Evolutionary conservation across 306 rosid genomes (phyloP).

Genomic region (Sindora glabra): DNA sequence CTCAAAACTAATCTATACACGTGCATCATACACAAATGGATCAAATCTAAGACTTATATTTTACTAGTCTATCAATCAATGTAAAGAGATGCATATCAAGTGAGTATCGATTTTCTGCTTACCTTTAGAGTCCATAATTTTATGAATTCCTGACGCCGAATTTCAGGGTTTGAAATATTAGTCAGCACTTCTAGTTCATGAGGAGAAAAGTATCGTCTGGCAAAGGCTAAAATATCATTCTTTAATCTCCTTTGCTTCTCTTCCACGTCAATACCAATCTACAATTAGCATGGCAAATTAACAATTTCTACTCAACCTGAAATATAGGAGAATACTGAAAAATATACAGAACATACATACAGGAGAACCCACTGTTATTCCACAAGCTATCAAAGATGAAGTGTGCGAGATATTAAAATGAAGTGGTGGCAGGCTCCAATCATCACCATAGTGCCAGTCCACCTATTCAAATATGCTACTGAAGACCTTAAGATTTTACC

Average conservation of each 20-base stretch:
- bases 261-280: constrained; percentile 94
- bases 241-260: constrained; percentile 67
- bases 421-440: constrained; percentile 57
- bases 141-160: constrained; percentile 61
- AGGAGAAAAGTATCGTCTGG: constrained; percentile 67
- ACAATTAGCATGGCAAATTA: constrained; percentile 12
- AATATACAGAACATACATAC: constrained; percentile 41
- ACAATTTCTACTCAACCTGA: too few species aligned
- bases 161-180: constrained; percentile 65
- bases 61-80: background rate
- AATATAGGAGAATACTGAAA: too few species aligned
- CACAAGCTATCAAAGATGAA: constrained; percentile 83
- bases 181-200: constrained; percentile 56
- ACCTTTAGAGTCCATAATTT: constrained; percentile 69
- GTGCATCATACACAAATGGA: background rate
- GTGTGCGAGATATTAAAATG: constrained; percentile 92
- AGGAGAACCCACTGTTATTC: constrained; percentile 57
- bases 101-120: background rate
- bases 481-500: constrained; percentile 7
- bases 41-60: background rate
- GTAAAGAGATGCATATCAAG: background rate
- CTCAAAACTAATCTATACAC: background rate
- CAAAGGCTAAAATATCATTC: constrained; percentile 64
- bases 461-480: constrained; percentile 39
- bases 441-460: constrained; percentile 46